Evolutionary conservation across 257 asterid genomes (phyloP).

Genomic region (Salvia rosmarinus): DNA sequence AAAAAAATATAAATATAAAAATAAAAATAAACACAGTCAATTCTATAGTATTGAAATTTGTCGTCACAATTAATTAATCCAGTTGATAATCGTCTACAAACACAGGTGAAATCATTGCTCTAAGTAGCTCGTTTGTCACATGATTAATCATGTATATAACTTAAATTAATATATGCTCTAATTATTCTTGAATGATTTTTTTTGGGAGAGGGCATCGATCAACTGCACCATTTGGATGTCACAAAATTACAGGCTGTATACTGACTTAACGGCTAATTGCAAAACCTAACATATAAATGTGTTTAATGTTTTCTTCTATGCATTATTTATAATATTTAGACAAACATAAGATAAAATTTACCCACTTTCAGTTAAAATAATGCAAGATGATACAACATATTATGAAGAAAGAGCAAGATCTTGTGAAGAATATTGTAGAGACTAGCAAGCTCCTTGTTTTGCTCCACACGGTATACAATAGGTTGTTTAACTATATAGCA

Average conservation of each 20-base stretch:
- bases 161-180: not conserved
- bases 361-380: constrained; percentile 9
- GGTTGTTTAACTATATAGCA: not conserved
- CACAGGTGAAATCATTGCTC: constrained; percentile 4
- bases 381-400: not conserved
- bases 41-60: not conserved
- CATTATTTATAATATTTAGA: not conserved
- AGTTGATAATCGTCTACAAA: not conserved
- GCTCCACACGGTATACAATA: constrained; percentile 29
- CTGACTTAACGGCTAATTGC: not conserved
- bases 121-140: constrained; percentile 4
- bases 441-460: constrained; percentile 7
- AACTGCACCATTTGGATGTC: constrained; percentile 33
- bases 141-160: constrained; percentile 11
- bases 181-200: not conserved
- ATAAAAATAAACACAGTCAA: not conserved
- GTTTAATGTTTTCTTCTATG: not conserved
- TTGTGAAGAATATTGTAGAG: not conserved
- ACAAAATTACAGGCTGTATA: constrained; percentile 33
- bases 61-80: not conserved
- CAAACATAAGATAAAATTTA: constrained; percentile 13
- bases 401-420: not conserved
- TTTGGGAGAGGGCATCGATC: constrained; percentile 17
- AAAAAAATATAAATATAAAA: no score
- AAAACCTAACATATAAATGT: not conserved